Evolutionary conservation across 768 basidiomycete genomes (phyloP).

Genomic region (Leccinum fibrillosum): DNA sequence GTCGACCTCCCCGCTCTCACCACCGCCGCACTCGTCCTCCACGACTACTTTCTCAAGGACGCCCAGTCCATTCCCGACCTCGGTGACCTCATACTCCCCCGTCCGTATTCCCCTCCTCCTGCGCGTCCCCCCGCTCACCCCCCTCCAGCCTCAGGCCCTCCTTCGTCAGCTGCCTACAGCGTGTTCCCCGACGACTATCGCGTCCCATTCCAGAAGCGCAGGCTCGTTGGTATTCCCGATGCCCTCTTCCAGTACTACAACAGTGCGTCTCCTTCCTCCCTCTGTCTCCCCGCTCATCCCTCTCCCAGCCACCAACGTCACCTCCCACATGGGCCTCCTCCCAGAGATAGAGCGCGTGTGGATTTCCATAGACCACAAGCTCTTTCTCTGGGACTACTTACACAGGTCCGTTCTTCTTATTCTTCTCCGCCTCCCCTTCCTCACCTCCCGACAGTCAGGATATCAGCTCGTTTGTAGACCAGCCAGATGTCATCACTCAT

Average conservation of each 20-base stretch:
- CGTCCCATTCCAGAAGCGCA: constrained; percentile 77
- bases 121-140: constrained; percentile 5
- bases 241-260: constrained; percentile 76
- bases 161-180: constrained; percentile 75
- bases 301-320: constrained; percentile 57
- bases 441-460: constrained; percentile 57
- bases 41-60: constrained; percentile 71
- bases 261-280: constrained; percentile 41
- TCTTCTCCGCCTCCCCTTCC: not conserved
- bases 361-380: constrained; percentile 91
- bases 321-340: constrained; percentile 86
- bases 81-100: constrained; percentile 63
- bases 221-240: constrained; percentile 75
- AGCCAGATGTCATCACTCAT: constrained; percentile 83
- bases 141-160: constrained; percentile 52
- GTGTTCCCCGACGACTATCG: constrained; percentile 74
- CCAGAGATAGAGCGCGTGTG: constrained; percentile 93
- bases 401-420: constrained; percentile 66
- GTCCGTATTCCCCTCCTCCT: constrained; percentile 36
- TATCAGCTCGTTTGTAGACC: constrained; percentile 88
- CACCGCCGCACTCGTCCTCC: constrained; percentile 62
- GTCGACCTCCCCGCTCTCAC: constrained; percentile 64
- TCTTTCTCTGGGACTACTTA: constrained; percentile 95
- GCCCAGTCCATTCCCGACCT: constrained; percentile 72
- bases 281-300: constrained; percentile 10